A percentile compares a stretch with the other conserved stretches of the same genome.
Conservation (phyloP, 2,329 filamentous ascomycete species). For the Talaromyces atroroseus region DNA sequence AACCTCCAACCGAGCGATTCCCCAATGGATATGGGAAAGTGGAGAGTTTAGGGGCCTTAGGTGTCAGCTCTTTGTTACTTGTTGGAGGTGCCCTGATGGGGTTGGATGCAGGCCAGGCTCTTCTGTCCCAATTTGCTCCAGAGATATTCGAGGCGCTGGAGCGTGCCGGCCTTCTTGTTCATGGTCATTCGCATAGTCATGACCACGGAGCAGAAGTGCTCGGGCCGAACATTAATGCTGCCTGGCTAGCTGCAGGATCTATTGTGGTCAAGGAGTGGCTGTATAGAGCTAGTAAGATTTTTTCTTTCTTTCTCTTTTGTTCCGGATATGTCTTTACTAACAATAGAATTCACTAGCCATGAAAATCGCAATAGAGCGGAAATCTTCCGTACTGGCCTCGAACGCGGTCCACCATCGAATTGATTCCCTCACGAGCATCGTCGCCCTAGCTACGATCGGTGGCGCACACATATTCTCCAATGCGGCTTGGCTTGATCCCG, state of each 20-base stretch:
- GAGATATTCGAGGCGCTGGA: slow-evolving; percentile 53
- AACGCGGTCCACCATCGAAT: slow-evolving; percentile 96
- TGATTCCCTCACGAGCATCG: slow-evolving; percentile 90
- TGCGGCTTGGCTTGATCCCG: slow-evolving; percentile 88
- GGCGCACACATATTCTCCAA: slow-evolving; percentile 81
- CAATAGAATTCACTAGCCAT: slow-evolving; percentile 56
- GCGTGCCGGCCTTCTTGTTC: slow-evolving; percentile 39
- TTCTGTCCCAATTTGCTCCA: slow-evolving; percentile 68
- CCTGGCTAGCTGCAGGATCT: slow-evolving; percentile 86
- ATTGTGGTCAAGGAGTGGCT: slow-evolving; percentile 95
- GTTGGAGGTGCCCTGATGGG: slow-evolving; percentile 91
- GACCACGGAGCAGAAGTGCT: slow-evolving; percentile 46
- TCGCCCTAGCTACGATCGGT: slow-evolving; percentile 81
- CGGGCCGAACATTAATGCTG: slow-evolving; percentile 83
- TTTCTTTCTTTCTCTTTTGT: not conserved
- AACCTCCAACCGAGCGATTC: slow-evolving; percentile 74
- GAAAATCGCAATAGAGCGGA: slow-evolving; percentile 90
- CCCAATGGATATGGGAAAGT: slow-evolving; percentile 94
- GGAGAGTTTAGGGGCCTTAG: slow-evolving; percentile 90
- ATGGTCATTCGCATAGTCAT: slow-evolving; percentile 57
- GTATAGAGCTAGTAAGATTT: slow-evolving; percentile 80
- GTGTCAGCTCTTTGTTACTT: slow-evolving; percentile 86
- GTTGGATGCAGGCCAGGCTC: slow-evolving; percentile 63
- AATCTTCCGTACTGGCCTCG: slow-evolving; percentile 90
- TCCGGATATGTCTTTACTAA: slow-evolving; percentile 10